A percentile compares a stretch with the other conserved stretches of the same genome.
Evolutionary conservation across 305 asterid species (phyloP).

Genomic region (Nicotiana rustica): DNA sequence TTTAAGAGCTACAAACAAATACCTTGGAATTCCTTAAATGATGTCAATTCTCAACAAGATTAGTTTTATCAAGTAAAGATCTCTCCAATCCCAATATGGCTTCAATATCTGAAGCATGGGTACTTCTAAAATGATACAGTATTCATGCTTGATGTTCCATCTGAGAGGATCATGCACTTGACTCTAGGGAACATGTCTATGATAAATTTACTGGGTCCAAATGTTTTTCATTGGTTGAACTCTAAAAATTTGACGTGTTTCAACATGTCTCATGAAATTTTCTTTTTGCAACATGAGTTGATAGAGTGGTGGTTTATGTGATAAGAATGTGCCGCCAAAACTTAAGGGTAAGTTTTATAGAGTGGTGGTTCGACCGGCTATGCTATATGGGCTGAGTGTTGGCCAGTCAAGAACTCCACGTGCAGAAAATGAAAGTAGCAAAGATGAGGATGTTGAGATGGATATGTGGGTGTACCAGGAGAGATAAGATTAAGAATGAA

Average conservation of each 20-base stretch:
- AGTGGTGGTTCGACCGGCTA: too few relatives aligned
- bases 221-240: slow-evolving; percentile 5
- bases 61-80: slow-evolving; percentile 9
- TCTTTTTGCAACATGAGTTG: background rate
- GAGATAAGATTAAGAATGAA: too few relatives aligned
- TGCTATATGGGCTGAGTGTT: too few relatives aligned
- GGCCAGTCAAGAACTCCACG: too few relatives aligned
- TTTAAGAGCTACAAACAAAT: background rate
- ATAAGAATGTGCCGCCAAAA: too few relatives aligned
- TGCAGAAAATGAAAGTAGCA: too few relatives aligned
- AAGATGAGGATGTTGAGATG: too few relatives aligned
- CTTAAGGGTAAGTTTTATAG: too few relatives aligned
- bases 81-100: background rate
- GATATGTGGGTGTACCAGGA: too few relatives aligned
- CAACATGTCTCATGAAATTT: background rate
- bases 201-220: background rate
- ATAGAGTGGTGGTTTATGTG: too few relatives aligned
- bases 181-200: background rate
- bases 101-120: background rate
- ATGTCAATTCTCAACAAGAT: slow-evolving; percentile 4
- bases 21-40: slow-evolving; percentile 25
- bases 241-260: background rate
- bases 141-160: background rate
- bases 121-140: background rate
- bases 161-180: background rate